Evolutionary conservation across 2,329 filamentous ascomycete species (phyloP), one percentile per base, ranked within the genome.

Genomic region (Ambrosiella cleistominuta): DNA sequence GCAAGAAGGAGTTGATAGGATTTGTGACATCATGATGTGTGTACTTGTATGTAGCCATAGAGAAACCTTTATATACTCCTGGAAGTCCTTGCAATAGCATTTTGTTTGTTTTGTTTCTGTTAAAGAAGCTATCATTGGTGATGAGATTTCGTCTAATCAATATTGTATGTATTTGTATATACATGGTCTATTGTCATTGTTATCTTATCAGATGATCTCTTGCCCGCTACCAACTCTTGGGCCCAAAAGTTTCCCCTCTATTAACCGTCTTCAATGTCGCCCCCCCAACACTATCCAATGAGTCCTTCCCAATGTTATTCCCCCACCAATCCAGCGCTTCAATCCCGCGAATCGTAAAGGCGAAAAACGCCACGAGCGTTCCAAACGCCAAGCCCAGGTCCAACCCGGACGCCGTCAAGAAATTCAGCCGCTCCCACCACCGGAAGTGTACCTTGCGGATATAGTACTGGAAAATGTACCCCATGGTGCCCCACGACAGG

Each of bases 341-440:
- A 45, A 82, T 76, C n/a, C 76, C 70, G 19, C 80, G 77, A 62
- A 88, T 69, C 1, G 80, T 80, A 61, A 88, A 79, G 0, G 79
- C 77, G 62, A 88, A 79, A 71, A 88, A 86, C 63, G 87, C 81
- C 61, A 85, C 69, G 49, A 88, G 74, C 1, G 83, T 86, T 15
- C 74, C 75, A 35, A 88, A 70, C 1, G 81, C 82, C 1, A 88
- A 72, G 1, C 84, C 85, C 11, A 85, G 73, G 63, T 88, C 85
- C 53, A 88, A 71, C 0, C 79, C 84, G 0, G 82, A 84, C 11
- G 81, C 83, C 0, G 84, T 83, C 61, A 88, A 69, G 64, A 85
- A 88, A 70, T 87, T 88, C 65, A 86, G 78, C 35, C 82, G 75
- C 68, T 78, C 79, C 85, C 85, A 88, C 85, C 85, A 88, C 36